These are phyloP conservation scores for Eimeria acervulina DNA, from an alignment of 169 alveolate genomes.

Conservation along the genomic window DNA sequence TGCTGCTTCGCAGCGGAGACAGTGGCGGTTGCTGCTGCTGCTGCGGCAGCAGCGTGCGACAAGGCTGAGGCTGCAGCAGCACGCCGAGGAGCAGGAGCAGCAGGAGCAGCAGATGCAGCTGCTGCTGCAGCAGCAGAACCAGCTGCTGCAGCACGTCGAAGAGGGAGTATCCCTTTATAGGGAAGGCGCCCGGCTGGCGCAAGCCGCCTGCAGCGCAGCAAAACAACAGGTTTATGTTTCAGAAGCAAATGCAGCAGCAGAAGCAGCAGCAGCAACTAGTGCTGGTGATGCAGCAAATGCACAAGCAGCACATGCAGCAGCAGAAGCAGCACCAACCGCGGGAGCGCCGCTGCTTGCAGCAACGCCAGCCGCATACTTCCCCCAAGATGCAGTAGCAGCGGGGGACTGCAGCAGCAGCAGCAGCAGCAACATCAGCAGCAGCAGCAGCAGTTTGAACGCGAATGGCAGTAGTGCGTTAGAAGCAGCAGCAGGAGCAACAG, in stretches of 20 bases:
- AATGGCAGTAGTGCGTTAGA: no score
- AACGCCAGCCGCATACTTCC: no score
- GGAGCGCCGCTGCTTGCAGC: background rate
- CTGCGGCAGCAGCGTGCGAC: background rate
- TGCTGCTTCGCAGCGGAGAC: background rate
- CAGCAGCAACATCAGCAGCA: constrained; percentile 27
- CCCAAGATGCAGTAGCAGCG: background rate
- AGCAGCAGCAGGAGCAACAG: background rate
- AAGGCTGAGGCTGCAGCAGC: background rate
- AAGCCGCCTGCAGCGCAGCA: background rate
- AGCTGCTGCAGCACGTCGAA: constrained; percentile 56
- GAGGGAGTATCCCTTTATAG: constrained; percentile 3
- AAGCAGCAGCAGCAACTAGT: background rate
- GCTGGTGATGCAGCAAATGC: background rate
- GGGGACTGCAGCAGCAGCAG: background rate
- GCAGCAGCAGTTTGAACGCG: no score
- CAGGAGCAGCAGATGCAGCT: constrained; percentile 34
- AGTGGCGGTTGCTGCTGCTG: constrained; percentile 45
- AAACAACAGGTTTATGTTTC: background rate
- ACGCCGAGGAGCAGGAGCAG: background rate
- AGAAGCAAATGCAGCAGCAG: background rate
- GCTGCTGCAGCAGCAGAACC: constrained; percentile 56
- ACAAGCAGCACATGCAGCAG: background rate
- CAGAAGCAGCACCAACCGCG: constrained; percentile 3
- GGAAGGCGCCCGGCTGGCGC: constrained; percentile 17